Conservation (phyloP, 768 basidiomycete genomes). For the Kondoa malvinella region DNA sequence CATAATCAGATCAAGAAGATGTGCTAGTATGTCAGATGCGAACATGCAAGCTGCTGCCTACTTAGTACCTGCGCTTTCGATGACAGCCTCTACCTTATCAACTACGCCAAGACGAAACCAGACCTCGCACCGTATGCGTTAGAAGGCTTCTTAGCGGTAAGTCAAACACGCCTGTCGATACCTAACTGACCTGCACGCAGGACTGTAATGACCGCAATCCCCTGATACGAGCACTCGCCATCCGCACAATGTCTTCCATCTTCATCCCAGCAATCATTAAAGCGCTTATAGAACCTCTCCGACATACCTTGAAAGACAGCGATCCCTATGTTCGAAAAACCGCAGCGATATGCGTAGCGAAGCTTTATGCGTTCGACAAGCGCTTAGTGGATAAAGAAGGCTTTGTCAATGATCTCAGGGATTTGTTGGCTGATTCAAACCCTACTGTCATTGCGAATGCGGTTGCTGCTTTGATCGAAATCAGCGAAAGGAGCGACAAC, state of each 20-base stretch:
- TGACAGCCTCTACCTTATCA: slow-evolving; percentile 61
- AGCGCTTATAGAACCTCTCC: slow-evolving; percentile 68
- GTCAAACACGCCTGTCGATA: no score
- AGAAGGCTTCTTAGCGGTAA: slow-evolving; percentile 70
- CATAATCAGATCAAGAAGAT: slow-evolving; percentile 85
- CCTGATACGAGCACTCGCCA: slow-evolving; percentile 85
- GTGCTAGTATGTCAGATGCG: slow-evolving; percentile 6
- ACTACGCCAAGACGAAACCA: slow-evolving; percentile 83
- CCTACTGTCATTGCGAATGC: slow-evolving; percentile 96
- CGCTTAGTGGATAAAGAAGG: slow-evolving; percentile 71
- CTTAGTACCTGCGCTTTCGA: background rate
- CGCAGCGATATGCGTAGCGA: slow-evolving; percentile 91
- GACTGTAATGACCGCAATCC: slow-evolving; percentile 94
- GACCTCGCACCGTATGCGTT: slow-evolving; percentile 87
- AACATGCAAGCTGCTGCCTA: background rate
- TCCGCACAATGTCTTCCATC: slow-evolving; percentile 98
- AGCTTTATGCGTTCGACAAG: slow-evolving; percentile 76
- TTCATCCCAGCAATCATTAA: slow-evolving; percentile 76
- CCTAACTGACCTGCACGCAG: slow-evolving; percentile 37
- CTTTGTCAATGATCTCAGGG: slow-evolving; percentile 77
- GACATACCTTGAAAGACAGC: slow-evolving; percentile 77
- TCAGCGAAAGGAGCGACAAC: slow-evolving; percentile 83
- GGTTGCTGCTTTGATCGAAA: slow-evolving; percentile 90
- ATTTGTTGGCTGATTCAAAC: slow-evolving; percentile 80
- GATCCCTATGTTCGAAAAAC: slow-evolving; percentile 99